Evolutionary conservation across 768 basidiomycete genomes (phyloP).

Genomic region (Ephemerocybe angulata): DNA sequence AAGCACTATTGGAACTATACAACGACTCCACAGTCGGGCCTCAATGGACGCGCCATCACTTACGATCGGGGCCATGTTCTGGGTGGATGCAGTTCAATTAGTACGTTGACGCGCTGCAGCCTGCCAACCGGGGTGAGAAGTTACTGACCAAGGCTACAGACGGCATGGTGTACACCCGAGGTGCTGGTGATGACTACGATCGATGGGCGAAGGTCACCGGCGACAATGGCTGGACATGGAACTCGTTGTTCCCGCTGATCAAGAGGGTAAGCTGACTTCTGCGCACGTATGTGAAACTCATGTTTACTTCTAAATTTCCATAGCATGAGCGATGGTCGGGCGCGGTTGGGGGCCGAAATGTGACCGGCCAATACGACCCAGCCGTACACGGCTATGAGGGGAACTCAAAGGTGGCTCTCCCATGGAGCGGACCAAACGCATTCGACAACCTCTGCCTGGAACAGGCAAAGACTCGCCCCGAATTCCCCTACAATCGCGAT

Average conservation of each 20-base stretch:
- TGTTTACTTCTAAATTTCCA: background rate
- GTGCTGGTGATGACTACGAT: slow-evolving; percentile 27
- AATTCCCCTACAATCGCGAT: slow-evolving; percentile 28
- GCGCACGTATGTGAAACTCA: background rate
- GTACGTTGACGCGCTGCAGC: slow-evolving; percentile 11
- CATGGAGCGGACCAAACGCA: slow-evolving; percentile 23
- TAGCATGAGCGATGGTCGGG: slow-evolving; percentile 34
- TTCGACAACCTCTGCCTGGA: slow-evolving; percentile 29
- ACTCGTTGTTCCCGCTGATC: slow-evolving; percentile 25
- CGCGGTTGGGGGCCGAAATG: slow-evolving; percentile 36
- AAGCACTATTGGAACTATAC: slow-evolving; percentile 29
- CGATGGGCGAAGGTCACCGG: slow-evolving; percentile 23
- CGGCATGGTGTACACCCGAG: slow-evolving; percentile 31
- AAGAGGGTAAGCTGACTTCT: slow-evolving; percentile 19
- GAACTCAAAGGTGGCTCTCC: slow-evolving; percentile 26
- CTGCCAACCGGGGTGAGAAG: background rate
- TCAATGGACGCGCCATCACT: slow-evolving; percentile 18
- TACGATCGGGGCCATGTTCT: slow-evolving; percentile 26
- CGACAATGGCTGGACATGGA: slow-evolving; percentile 34
- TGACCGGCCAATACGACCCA: slow-evolving; percentile 32
- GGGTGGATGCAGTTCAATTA: slow-evolving; percentile 25
- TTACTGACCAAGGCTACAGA: slow-evolving; percentile 15
- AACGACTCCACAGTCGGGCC: slow-evolving; percentile 20
- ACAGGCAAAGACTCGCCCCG: slow-evolving; percentile 24
- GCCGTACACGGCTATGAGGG: slow-evolving; percentile 32